A percentile compares a stretch with the other conserved stretches of the same genome.
These are phyloP conservation scores for Paraleonurus japonicus DNA, from an alignment of 257 asterid species.

Conservation along the genomic window DNA sequence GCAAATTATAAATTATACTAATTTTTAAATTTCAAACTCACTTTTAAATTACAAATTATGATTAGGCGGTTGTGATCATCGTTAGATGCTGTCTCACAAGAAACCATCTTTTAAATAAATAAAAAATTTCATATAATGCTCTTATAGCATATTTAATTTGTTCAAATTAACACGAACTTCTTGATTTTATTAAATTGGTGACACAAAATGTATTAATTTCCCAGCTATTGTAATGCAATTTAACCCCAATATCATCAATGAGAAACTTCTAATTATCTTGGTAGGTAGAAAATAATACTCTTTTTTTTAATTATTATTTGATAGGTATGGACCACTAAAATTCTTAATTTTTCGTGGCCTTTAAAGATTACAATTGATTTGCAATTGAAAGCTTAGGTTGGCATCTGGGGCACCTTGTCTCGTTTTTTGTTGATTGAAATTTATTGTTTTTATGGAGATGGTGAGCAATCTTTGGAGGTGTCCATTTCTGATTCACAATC, in stretches of 20 bases:
- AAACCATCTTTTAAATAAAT: too few species aligned
- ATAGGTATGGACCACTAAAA: slow-evolving; percentile 26
- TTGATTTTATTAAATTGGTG: background rate
- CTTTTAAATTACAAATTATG: background rate
- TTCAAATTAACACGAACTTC: background rate
- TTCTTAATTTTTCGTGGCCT: slow-evolving; percentile 14
- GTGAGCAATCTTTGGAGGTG: slow-evolving; percentile 8
- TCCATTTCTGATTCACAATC: slow-evolving; percentile 13
- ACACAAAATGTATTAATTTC: too few species aligned
- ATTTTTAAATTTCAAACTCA: too few species aligned
- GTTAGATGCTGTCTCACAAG: background rate
- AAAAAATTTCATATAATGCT: too few species aligned
- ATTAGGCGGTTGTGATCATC: background rate
- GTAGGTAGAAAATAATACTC: background rate
- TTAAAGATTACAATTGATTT: slow-evolving; percentile 19
- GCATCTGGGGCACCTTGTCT: slow-evolving; percentile 34
- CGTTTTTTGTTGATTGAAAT: background rate
- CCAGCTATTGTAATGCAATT: background rate
- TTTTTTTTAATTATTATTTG: slow-evolving; percentile 14
- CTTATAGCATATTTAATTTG: background rate
- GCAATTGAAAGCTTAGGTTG: slow-evolving; percentile 1
- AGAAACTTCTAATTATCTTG: background rate
- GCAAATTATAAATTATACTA: too few species aligned
- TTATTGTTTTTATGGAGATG: slow-evolving; percentile 11
- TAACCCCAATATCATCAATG: background rate